Conservation (phyloP, 225 moss, liverwort and hornwort species). For the Marchantia polymorpha region DNA sequence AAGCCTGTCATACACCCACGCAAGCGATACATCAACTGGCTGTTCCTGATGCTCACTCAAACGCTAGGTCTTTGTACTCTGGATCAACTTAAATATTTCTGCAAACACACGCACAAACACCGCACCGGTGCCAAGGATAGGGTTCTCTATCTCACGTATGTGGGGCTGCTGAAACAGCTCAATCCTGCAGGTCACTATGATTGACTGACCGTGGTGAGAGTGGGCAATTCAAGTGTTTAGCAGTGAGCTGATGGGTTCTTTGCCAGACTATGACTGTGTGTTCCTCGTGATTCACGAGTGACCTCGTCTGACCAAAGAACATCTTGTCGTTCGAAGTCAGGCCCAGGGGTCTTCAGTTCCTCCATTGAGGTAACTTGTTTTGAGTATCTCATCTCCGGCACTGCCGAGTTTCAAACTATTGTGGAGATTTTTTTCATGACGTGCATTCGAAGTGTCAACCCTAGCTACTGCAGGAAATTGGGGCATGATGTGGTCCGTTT, state of each 20-base stretch:
- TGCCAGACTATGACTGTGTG: conserved; percentile 3
- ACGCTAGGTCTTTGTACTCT: conserved; percentile 95
- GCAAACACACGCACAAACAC: conserved; percentile 96
- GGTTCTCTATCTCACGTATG: conserved; percentile 96
- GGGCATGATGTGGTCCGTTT: neutral
- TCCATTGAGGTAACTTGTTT: conserved; percentile 16
- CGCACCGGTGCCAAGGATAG: conserved; percentile 99
- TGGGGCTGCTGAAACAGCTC: conserved; percentile 98
- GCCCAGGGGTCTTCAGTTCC: conserved; percentile 8
- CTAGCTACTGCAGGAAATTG: neutral
- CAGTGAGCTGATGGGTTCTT: conserved; percentile 4
- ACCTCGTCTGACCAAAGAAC: neutral
- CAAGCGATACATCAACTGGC: conserved; percentile 97
- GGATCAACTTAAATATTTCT: conserved; percentile 99
- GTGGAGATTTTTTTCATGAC: neutral
- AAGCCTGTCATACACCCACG: conserved; percentile 92
- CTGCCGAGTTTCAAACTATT: conserved; percentile 4
- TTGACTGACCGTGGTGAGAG: conserved; percentile 14
- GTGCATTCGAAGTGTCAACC: conserved; percentile 2
- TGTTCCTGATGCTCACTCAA: conserved; percentile 89
- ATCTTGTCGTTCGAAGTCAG: conserved; percentile 1
- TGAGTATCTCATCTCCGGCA: neutral
- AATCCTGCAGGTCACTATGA: conserved; percentile 69
- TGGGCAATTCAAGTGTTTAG: conserved; percentile 3
- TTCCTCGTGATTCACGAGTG: conserved; percentile 1